Evolutionary conservation across 1,284 basidiomycete species (phyloP).

Genomic region (Ustilago lituana): DNA sequence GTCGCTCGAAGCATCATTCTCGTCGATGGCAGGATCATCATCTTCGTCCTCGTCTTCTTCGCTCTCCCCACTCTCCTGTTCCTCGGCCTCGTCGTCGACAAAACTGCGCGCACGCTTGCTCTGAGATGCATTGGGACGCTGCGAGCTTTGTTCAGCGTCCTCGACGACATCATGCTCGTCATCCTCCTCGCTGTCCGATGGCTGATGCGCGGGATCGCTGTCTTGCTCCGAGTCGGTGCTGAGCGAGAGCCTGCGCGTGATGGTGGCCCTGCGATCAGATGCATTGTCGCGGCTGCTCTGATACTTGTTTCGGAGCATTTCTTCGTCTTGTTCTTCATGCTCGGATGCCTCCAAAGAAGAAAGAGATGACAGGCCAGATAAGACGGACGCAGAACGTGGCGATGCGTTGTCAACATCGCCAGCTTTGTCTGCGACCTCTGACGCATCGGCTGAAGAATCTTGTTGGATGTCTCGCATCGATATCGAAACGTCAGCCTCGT

Average conservation of each 20-base stretch:
- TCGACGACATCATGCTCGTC: constrained; percentile 2
- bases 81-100: constrained; percentile 6
- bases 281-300: constrained; percentile 6
- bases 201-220: constrained; percentile 4
- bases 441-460: too few relatives aligned
- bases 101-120: not conserved
- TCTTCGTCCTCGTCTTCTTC: constrained; percentile 8
- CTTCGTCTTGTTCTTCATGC: constrained; percentile 9
- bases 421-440: too few relatives aligned
- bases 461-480: too few relatives aligned
- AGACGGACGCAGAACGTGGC: too few relatives aligned
- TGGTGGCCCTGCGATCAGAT: not conserved
- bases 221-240: constrained; percentile 23
- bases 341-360: too few relatives aligned
- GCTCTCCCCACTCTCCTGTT: not conserved
- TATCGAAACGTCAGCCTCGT: too few relatives aligned
- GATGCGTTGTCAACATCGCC: too few relatives aligned
- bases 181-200: not conserved
- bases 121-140: constrained; percentile 5
- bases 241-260: constrained; percentile 13
- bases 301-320: constrained; percentile 6
- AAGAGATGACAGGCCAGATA: too few relatives aligned
- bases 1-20: not conserved
- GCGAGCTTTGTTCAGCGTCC: constrained; percentile 10
- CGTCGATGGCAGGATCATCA: not conserved